Evolutionary conservation across 768 basidiomycete species (phyloP), one percentile per base, ranked within the genome.

Genomic region (Tubosaeta brunneosetosa): DNA sequence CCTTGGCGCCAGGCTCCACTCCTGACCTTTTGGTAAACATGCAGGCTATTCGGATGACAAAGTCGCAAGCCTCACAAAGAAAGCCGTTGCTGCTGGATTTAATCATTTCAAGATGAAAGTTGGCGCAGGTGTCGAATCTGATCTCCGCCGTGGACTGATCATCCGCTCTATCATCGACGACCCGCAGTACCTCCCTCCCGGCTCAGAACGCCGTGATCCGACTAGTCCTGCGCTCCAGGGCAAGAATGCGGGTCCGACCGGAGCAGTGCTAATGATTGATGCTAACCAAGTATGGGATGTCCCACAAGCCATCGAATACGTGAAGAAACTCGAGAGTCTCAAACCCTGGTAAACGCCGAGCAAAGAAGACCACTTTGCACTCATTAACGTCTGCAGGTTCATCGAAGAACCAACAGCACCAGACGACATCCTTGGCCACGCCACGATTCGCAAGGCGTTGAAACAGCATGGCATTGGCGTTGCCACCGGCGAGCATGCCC

Each of bases 31-130:
- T 2, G 0, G 31, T 6, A 34, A 38, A 55, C 11, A 12, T 26
- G 47, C 25, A 83, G 88, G 93, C 3, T 98, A 97, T 72, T 83
- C 80, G 16, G 94, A 97, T 66, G 94, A 95, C 66, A 97, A 97
- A 66, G 84, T 98, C 25, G 80, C 83, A 1, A 79, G 84, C 8
- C 79, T 98, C 47, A 97, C 92, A 9, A 84, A 84, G 62, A 91
- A 94, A 65, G 90, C 93, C 31, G 77, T 98, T 47, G 71, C 78
- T 22, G 82, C 80, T 41, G 94, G 94, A 19, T 98, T 98, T 81
- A 95, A 91, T 73, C 94, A 97, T 73, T 98, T 98, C 82, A 97
- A 97, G 74, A 94, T 97, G 86, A 98, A 97, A 75, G 95, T 98
- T 58, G 95, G 95, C 49, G 86, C 88, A 25, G 78, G 89, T 70